A percentile compares a stretch with the other conserved stretches of the same genome.
These are phyloP conservation scores for Leishmania aethiopica DNA, from an alignment of 208 protist species.

Conservation along the genomic window DNA sequence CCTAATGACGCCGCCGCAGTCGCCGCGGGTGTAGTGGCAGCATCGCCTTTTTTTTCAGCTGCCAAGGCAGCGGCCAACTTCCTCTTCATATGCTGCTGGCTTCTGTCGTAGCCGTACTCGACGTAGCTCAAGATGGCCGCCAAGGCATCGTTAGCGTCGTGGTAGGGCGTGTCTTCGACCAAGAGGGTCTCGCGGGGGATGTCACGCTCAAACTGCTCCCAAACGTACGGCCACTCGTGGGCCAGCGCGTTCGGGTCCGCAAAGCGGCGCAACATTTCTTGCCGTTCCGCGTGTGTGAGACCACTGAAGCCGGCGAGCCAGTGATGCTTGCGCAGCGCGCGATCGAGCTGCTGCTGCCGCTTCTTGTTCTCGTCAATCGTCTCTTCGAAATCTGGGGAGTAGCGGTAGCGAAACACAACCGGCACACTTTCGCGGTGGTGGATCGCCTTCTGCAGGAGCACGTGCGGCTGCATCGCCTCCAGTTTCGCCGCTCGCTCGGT, in stretches of 20 bases:
- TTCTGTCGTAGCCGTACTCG: constrained; percentile 51
- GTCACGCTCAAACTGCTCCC: constrained; percentile 62
- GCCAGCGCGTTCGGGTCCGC: constrained; percentile 29
- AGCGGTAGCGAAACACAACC: constrained; percentile 40
- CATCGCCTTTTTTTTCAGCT: constrained; percentile 1
- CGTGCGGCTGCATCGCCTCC: constrained; percentile 29
- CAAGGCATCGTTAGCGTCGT: constrained; percentile 39
- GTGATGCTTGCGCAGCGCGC: constrained; percentile 16
- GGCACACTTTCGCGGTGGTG: constrained; percentile 27
- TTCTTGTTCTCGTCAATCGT: constrained; percentile 22
- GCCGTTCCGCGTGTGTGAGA: constrained; percentile 12
- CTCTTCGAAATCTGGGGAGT: constrained; percentile 28
- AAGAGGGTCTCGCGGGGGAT: constrained; percentile 55
- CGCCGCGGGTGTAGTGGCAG: not conserved
- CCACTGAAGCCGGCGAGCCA: constrained; percentile 6
- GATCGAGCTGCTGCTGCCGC: constrained; percentile 22
- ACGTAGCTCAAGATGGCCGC: constrained; percentile 59
- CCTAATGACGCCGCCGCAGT: not conserved
- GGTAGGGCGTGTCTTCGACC: constrained; percentile 42
- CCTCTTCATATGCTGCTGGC: constrained; percentile 21
- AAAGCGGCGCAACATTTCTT: constrained; percentile 19
- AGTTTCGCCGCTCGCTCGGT: constrained; percentile 8
- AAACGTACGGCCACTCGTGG: constrained; percentile 55
- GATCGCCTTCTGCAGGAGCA: constrained; percentile 30
- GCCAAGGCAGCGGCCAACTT: constrained; percentile 22